phyloP scores from a whole-genome alignment of 345 rosid species.

The Eucalyptus cloeziana region DNA sequence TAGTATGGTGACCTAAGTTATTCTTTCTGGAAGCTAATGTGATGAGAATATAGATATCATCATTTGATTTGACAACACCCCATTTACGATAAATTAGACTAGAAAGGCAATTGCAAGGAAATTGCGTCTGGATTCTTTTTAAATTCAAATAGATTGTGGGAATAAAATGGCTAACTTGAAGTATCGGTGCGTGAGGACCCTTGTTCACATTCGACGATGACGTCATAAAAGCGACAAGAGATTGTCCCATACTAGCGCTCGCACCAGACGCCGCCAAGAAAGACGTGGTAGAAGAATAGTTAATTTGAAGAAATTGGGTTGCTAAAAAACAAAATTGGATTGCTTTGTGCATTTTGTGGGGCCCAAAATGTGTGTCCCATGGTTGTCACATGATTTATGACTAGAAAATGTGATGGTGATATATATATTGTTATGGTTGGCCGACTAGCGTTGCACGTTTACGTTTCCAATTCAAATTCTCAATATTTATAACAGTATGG shows the following conservation, averaged over 20 bases:
- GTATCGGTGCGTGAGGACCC: not conserved
- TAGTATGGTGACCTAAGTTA: not conserved
- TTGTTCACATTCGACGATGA: not conserved
- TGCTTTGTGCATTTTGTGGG: not conserved
- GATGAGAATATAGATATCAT: not conserved
- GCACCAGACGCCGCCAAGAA: not conserved
- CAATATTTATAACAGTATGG: not conserved
- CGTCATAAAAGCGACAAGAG: not conserved
- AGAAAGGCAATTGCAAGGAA: not conserved
- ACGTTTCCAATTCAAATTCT: not conserved
- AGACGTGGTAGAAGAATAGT: not conserved
- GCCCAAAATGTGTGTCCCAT: not conserved
- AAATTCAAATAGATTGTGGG: no score
- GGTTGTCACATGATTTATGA: not conserved
- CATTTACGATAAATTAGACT: not conserved
- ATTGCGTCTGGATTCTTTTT: not conserved
- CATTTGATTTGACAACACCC: not conserved
- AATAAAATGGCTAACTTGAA: not conserved
- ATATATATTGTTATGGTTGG: not conserved
- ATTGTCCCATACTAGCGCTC: not conserved
- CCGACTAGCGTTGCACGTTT: not conserved
- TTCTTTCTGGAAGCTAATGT: not conserved
- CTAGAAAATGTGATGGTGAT: not conserved
- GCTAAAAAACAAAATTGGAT: not conserved
- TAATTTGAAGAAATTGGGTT: not conserved